A percentile compares a stretch with the other conserved stretches of the same genome.
These are phyloP conservation scores for Coemansia guatemalensis DNA, from an alignment of 192 early-diverging fungal species.

Conservation along the genomic window DNA sequence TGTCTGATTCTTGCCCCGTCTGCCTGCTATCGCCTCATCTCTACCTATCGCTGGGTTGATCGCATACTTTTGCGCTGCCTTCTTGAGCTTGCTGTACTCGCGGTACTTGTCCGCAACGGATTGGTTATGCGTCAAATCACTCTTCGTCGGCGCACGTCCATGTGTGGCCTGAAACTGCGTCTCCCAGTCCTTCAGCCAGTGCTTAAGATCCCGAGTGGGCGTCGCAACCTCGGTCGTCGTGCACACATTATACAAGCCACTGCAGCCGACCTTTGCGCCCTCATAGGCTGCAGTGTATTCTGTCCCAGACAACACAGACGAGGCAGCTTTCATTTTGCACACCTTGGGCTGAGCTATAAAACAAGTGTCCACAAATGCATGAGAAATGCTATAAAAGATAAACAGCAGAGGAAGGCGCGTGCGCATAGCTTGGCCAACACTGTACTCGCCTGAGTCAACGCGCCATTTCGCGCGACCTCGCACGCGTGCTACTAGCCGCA, in stretches of 20 bases:
- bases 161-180: constrained; percentile 28
- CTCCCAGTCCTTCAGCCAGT: constrained; percentile 51
- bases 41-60: not conserved
- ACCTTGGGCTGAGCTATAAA: not conserved
- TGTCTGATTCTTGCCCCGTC: not conserved
- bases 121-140: constrained; percentile 24
- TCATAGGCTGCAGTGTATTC: not conserved
- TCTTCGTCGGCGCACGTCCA: constrained; percentile 35
- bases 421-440: not conserved
- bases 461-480: not conserved
- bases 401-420: not conserved
- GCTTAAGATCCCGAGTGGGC: constrained; percentile 32
- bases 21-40: not conserved
- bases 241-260: not conserved
- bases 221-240: constrained; percentile 5
- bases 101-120: constrained; percentile 44
- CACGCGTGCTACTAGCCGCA: not conserved
- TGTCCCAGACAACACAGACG: not conserved
- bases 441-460: no score
- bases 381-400: not conserved
- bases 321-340: not conserved
- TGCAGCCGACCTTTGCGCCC: not conserved
- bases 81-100: constrained; percentile 44
- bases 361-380: not conserved
- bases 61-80: not conserved